Conservation (phyloP, 148 eudicot species). For the Salicornia ramosissima region DNA sequence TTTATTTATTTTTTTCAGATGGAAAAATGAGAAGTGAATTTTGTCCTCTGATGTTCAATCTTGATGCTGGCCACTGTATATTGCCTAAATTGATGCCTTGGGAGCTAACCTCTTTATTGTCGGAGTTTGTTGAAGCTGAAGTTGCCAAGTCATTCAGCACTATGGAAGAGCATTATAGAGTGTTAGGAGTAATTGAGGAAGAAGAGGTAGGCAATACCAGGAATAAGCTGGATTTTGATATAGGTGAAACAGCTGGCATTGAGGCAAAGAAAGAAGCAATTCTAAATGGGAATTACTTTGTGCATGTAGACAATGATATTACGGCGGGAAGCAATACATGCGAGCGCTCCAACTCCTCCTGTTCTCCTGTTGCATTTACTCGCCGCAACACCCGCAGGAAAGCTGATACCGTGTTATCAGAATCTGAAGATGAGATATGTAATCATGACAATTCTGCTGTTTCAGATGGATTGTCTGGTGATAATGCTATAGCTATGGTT, state of each 20-base stretch:
- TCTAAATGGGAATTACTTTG: conserved; percentile 42
- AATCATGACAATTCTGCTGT: conserved; percentile 28
- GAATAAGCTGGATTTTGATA: conserved; percentile 19
- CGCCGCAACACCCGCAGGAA: conserved; percentile 51
- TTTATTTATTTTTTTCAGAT: conserved; percentile 52
- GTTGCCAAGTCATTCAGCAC: conserved; percentile 44
- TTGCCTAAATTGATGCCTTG: conserved; percentile 66
- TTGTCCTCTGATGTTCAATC: conserved; percentile 54
- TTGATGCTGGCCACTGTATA: conserved; percentile 57
- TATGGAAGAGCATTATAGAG: conserved; percentile 40
- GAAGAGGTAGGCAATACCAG: conserved; percentile 30
- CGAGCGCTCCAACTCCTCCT: conserved; percentile 46
- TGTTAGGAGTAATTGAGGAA: conserved; percentile 36
- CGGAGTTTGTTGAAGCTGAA: conserved; percentile 71
- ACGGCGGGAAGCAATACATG: conserved; percentile 29
- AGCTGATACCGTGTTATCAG: conserved; percentile 50
- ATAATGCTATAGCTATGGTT: conserved; percentile 24
- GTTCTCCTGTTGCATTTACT: conserved; percentile 58
- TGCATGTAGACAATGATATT: conserved; percentile 38
- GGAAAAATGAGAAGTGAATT: conserved; percentile 25
- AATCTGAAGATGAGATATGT: conserved; percentile 57
- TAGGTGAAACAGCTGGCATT: conserved; percentile 32
- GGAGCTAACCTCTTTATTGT: conserved; percentile 60
- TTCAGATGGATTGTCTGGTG: conserved; percentile 21
- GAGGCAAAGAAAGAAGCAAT: conserved; percentile 76